Evolutionary conservation across 345 rosid species (phyloP).

Genomic region (Heritiera littoralis): DNA sequence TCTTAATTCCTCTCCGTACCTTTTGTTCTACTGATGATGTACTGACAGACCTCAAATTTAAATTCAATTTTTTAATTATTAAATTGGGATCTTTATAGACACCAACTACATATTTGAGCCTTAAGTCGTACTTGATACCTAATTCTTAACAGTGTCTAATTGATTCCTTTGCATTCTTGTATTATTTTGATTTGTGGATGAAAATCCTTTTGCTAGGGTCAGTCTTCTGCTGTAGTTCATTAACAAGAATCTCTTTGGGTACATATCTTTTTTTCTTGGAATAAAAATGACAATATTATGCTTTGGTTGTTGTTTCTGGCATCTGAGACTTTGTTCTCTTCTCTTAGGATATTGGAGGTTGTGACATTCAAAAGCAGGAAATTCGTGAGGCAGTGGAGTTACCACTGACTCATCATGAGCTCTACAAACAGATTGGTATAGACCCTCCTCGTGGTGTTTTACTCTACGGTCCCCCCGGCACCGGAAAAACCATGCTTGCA

Average conservation of each 20-base stretch:
- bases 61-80: background rate
- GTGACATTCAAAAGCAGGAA: constrained; percentile 98
- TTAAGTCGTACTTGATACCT: background rate
- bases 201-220: background rate
- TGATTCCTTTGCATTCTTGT: background rate
- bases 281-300: background rate
- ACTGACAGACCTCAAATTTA: background rate
- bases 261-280: background rate
- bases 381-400: constrained; percentile 98
- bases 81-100: background rate
- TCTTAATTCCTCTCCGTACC: background rate
- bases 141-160: background rate
- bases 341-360: constrained; percentile 93
- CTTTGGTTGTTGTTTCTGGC: background rate
- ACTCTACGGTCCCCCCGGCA: constrained; percentile 98
- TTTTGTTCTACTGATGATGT: background rate
- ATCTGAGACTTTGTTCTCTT: constrained; percentile 14
- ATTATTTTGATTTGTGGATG: background rate
- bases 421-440: constrained; percentile 94
- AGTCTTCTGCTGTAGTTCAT: background rate
- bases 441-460: constrained; percentile 98
- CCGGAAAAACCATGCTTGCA: constrained; percentile 98
- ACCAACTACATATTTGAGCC: background rate
- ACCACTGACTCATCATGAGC: constrained; percentile 91
- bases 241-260: too few species aligned